Percentiles rank a stretch among this genome's conserved stretches.
These are phyloP conservation scores for Erodium texanum DNA, from an alignment of 441 rosid species.

Conservation along the genomic window DNA sequence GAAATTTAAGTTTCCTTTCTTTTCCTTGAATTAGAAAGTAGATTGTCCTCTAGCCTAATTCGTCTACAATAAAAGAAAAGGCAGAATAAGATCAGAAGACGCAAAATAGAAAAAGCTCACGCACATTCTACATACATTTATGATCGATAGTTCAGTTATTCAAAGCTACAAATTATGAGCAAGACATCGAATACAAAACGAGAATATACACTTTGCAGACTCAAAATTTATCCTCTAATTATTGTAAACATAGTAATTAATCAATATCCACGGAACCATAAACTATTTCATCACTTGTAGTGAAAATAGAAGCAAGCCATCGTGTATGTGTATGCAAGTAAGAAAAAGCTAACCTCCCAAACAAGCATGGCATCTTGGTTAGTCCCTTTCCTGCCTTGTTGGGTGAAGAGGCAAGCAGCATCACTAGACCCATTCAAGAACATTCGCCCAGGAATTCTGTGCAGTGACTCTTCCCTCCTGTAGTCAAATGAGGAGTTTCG, in stretches of 20 bases:
- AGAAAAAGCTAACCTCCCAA: constrained; percentile 78
- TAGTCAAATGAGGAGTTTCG: constrained; percentile 60
- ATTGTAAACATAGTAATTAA: not conserved
- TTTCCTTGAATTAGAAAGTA: constrained; percentile 8
- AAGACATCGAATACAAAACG: not conserved
- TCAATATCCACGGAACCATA: constrained; percentile 3
- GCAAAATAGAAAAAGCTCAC: not conserved
- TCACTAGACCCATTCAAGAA: constrained; percentile 75
- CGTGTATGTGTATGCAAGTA: constrained; percentile 3
- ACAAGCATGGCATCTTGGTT: constrained; percentile 99
- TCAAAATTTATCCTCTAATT: not conserved
- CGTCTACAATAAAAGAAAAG: not conserved
- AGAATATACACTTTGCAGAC: not conserved
- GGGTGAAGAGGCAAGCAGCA: constrained; percentile 73
- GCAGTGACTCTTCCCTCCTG: constrained; percentile 59
- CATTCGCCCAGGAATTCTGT: constrained; percentile 70
- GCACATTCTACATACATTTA: not conserved
- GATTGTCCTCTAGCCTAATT: not conserved
- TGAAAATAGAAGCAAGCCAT: too few relatives aligned
- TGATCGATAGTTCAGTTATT: not conserved
- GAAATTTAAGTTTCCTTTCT: not conserved
- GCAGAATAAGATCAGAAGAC: not conserved
- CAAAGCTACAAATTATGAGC: not conserved
- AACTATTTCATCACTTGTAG: not conserved
- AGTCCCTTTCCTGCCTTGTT: constrained; percentile 93